Conservation (phyloP, 768 basidiomycete species). For the Cytidiella melzeri region DNA sequence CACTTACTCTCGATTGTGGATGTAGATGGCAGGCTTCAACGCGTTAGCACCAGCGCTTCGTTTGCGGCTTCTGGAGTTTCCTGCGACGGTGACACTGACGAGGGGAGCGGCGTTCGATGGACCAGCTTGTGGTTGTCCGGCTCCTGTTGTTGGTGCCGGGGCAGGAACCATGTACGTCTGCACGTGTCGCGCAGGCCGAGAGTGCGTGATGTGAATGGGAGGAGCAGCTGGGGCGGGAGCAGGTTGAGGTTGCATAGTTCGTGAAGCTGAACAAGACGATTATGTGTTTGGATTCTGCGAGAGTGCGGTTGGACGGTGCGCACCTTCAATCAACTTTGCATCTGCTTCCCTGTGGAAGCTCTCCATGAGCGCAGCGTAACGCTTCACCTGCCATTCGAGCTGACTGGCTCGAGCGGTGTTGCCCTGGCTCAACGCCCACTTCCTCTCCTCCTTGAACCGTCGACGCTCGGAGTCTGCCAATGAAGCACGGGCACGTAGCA, state of each 20-base stretch:
- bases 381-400: slow-evolving; percentile 80
- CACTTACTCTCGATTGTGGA: slow-evolving; percentile 22
- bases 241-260: neutral
- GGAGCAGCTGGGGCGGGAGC: neutral
- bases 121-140: neutral
- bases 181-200: neutral
- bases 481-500: slow-evolving; percentile 69
- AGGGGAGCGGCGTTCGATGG: slow-evolving; percentile 14
- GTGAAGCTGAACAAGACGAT: neutral
- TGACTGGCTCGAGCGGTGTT: slow-evolving; percentile 69
- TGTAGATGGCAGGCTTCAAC: slow-evolving; percentile 21
- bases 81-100: slow-evolving; percentile 21
- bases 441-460: slow-evolving; percentile 78
- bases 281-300: too few relatives aligned
- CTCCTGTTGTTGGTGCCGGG: too few relatives aligned
- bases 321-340: slow-evolving; percentile 59
- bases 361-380: slow-evolving; percentile 73
- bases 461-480: slow-evolving; percentile 79
- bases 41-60: slow-evolving; percentile 17
- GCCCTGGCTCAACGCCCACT: slow-evolving; percentile 80
- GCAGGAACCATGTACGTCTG: neutral
- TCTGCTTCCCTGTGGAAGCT: slow-evolving; percentile 79
- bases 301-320: slow-evolving; percentile 16
- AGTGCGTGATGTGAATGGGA: neutral
- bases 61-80: slow-evolving; percentile 14